Percentiles rank a stretch among this genome's conserved stretches.
phyloP scores from a whole-genome alignment of 805 yeast genomes.

The Spencermartinsiella europaea region DNA sequence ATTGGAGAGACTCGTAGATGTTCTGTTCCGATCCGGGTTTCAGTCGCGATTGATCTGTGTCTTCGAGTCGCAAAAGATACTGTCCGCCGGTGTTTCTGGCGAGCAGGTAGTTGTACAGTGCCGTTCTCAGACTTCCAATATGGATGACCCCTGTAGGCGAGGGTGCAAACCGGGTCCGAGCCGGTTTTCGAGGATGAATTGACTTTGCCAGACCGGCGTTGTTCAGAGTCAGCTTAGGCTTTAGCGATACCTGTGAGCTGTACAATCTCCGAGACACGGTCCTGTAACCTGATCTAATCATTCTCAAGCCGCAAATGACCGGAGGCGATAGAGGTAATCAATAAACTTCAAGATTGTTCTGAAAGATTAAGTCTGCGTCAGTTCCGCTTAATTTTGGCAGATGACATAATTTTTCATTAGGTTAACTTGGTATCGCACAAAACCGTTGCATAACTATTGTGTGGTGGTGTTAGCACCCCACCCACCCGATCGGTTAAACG shows the following conservation, averaged over 20 bases:
- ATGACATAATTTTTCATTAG: too few relatives aligned
- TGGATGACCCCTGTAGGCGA: constrained; percentile 97
- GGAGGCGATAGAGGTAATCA: too few relatives aligned
- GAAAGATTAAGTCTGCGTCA: too few relatives aligned
- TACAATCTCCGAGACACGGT: too few relatives aligned
- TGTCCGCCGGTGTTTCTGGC: constrained; percentile 78
- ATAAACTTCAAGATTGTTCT: too few relatives aligned
- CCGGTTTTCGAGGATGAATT: constrained; percentile 40
- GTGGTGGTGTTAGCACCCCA: too few relatives aligned
- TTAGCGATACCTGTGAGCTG: neutral
- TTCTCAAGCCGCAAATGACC: too few relatives aligned
- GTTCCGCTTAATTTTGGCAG: too few relatives aligned
- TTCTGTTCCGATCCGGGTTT: constrained; percentile 79
- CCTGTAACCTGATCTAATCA: too few relatives aligned
- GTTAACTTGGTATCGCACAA: too few relatives aligned
- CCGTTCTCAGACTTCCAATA: constrained; percentile 89
- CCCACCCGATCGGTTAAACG: too few relatives aligned
- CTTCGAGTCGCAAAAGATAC: constrained; percentile 81
- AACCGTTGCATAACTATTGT: too few relatives aligned
- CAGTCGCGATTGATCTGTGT: constrained; percentile 80
- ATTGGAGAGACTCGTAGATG: constrained; percentile 65
- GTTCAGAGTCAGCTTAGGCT: neutral
- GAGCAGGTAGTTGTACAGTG: constrained; percentile 77
- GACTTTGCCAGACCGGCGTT: neutral
- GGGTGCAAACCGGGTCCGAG: constrained; percentile 91